Base-by-base conservation (phyloP, 352 stramenopile genomes). In the Porosira glacialis region DNA sequence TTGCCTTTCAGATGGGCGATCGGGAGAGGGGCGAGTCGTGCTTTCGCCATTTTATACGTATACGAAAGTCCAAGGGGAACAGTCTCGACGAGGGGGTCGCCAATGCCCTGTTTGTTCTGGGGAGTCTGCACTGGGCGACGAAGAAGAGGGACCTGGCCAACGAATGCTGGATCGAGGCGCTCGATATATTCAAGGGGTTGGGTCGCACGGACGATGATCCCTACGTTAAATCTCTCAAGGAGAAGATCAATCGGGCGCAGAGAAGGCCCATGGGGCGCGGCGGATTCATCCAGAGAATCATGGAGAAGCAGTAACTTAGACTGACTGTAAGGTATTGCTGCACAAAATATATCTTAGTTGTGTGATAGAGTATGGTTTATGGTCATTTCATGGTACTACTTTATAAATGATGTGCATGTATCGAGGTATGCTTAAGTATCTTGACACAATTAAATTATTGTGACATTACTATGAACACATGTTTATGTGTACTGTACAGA, bases 41-140 rank as follows among this genome's bases (percentile, higher is more conserved):
- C 38, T 71, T 77, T 13, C 21, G 44, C 6, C 51, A 77, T 39
- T 77, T 77, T 36, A 77, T 77, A 38, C 43, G 39, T 6, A 77
- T 77, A 44, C 41, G 67, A 10, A 71, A 77, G 43, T 59, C 67
- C 7, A 70, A 77, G 47, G 67, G 67, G 30, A 71, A n/a, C 6
- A 50, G 52, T 39, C 58, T 67, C 33, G 67, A 77, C 19, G 67
- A 71, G 51, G 59, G 59, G 26, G 67, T 77, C 17, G 67, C 67
- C n/a, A 77, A 77, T 71, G 67, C 67, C 13, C 44, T 71, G 27
- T 77, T 71, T 57, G 59, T 71, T 17, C 56, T 77, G 43, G 67
- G 67, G 27, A 71, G 52, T 61, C 49, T 71, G 13, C 59, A 71
- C 45, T 77, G 59, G 67, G 67, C 67, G 57, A 77, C 51, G 15